Base-by-base conservation (phyloP, 331 rosid genomes). In the Pyrus hybrid region DNA sequence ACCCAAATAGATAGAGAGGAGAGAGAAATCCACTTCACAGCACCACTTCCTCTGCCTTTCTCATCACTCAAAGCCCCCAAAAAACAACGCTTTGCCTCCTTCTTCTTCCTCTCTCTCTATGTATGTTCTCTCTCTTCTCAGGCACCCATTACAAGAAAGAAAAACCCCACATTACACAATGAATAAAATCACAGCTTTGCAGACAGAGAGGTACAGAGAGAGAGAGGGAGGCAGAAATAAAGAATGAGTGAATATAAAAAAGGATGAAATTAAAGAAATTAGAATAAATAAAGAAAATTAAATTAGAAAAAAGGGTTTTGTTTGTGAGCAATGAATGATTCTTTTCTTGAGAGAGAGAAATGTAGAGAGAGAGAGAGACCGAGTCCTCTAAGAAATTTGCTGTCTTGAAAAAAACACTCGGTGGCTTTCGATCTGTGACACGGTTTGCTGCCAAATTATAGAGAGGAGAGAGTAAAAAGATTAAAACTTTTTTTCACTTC, bases 261-360 rank as follows among this genome's bases (percentile, higher is more conserved):
- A 29, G 10, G 67, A 29, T 13, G 10, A 18, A 18, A 67, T 25
- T 20, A 7, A 18, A 35, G 28, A 72, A 71, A 25, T 13, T 20
- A 2, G 41, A 53, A 61, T 23, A 49, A 70, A 71, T n/a, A 9
- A 37, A 14, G 22, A 72, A 58, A 79, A 61, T 32, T 72, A 17
- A 29, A 28, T 37, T 37, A 65, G 35, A 41, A 43, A 12, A 54
- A 64, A 60, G 62, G 71, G 10, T 9, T 72, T 58, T 3, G 72
- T 77, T 80, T 70, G 80, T 51, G 70, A 53, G 79, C 58, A 76
- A 76, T 76, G 77, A 85, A 82, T 79, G 87, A 88, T 90, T 85
- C 88, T 85, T 89, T 89, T 71, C 93, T 85, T 88, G 86, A 77
- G 69, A 83, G 82, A 77, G 68, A 85, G 82, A 77, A 49, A 85